Conservation (phyloP, 2,329 filamentous ascomycete species). For the Calonectria crousiana region DNA sequence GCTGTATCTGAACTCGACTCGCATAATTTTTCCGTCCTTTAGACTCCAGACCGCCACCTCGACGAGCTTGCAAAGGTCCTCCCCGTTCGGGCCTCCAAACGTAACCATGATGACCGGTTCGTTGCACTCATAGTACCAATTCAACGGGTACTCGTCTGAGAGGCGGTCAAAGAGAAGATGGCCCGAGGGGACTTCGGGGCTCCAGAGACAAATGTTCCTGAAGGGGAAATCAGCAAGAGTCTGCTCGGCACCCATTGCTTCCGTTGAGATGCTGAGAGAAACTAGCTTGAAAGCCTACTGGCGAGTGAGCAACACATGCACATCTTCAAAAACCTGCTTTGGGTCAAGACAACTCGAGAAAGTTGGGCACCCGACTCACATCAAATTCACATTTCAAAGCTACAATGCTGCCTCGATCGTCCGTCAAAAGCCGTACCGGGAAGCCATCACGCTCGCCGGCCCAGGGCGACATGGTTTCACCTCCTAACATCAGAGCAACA, state of each 20-base stretch:
- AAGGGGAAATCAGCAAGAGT: not conserved
- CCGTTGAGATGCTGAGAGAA: slow-evolving; percentile 3
- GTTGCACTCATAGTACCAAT: not conserved
- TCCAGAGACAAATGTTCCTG: slow-evolving; percentile 3
- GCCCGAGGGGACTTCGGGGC: not conserved
- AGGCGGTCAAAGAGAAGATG: not conserved
- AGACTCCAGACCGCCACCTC: not conserved
- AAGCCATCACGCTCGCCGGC: not conserved
- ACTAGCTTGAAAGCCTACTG: slow-evolving; percentile 9
- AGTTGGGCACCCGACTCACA: not conserved
- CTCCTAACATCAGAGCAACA: not conserved
- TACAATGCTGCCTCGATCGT: not conserved
- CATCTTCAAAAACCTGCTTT: not conserved
- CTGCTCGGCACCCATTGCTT: not conserved
- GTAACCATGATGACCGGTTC: not conserved
- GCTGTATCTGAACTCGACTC: not conserved
- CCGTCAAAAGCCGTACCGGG: not conserved
- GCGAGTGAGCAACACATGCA: not conserved
- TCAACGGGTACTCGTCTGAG: not conserved
- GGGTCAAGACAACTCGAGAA: not conserved
- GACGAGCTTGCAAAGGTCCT: not conserved
- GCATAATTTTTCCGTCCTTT: not conserved
- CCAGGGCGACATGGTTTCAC: not conserved
- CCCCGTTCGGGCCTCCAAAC: not conserved
- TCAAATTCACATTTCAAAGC: slow-evolving; percentile 10